Evolutionary conservation across 768 basidiomycete species (phyloP).

Genomic region (Hygrocybe coccinea): DNA sequence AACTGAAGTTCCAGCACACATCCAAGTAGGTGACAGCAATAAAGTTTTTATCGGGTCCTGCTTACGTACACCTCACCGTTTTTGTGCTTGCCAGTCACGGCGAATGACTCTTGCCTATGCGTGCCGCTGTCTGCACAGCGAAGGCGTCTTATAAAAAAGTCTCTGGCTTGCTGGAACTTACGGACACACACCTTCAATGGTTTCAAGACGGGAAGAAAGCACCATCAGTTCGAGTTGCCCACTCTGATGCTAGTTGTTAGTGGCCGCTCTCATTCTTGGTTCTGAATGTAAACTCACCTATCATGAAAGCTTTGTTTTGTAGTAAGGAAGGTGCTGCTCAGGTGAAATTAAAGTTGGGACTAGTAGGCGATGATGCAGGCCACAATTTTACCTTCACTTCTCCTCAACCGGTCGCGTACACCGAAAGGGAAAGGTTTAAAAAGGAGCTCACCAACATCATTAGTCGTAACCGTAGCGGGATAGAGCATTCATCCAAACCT

Average conservation of each 20-base stretch:
- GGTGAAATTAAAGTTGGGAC: constrained; percentile 70
- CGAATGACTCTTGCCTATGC: constrained; percentile 38
- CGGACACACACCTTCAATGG: constrained; percentile 71
- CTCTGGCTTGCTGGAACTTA: constrained; percentile 70
- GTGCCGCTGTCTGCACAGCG: constrained; percentile 63
- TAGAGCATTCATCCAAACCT: constrained; percentile 27
- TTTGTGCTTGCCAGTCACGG: not conserved
- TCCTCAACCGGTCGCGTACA: constrained; percentile 54
- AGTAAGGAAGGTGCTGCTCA: constrained; percentile 81
- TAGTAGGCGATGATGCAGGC: constrained; percentile 63
- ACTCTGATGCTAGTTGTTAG: constrained; percentile 60
- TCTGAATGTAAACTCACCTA: constrained; percentile 12
- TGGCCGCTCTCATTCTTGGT: constrained; percentile 16
- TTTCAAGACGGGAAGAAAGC: constrained; percentile 64
- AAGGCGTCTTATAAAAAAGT: constrained; percentile 84
- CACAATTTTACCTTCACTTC: constrained; percentile 82
- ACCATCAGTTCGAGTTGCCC: constrained; percentile 58
- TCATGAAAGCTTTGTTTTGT: constrained; percentile 65
- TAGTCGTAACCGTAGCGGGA: constrained; percentile 56
- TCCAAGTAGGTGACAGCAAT: not conserved
- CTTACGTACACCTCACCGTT: too few relatives aligned
- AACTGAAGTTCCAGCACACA: not conserved
- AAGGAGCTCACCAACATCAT: constrained; percentile 72
- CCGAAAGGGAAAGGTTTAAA: constrained; percentile 82
- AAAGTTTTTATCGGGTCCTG: too few relatives aligned